Evolutionary conservation across 352 stramenopile species (phyloP).

Genomic region (Phytophthora melonis): DNA sequence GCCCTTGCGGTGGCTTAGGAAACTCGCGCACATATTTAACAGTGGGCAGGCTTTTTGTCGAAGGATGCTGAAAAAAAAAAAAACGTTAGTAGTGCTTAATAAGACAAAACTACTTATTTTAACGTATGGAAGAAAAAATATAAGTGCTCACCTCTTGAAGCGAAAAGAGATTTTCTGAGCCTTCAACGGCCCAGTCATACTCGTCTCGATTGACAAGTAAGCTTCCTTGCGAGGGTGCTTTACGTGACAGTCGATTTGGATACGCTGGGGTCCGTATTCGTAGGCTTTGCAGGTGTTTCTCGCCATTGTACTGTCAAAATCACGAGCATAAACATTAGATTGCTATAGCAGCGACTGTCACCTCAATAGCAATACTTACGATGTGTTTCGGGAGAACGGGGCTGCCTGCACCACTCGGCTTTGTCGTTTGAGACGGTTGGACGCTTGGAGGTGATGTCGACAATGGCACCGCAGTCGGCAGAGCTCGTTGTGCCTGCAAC

Average conservation of each 20-base stretch:
- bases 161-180: constrained; percentile 31
- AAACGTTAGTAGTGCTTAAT: neutral
- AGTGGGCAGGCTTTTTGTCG: constrained; percentile 20
- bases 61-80: neutral
- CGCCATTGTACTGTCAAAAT: constrained; percentile 32
- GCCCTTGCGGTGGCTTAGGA: constrained; percentile 43
- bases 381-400: constrained; percentile 35
- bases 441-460: neutral
- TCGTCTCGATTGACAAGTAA: constrained; percentile 15
- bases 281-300: constrained; percentile 43
- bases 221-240: constrained; percentile 20
- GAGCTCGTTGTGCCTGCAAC: constrained; percentile 10
- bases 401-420: constrained; percentile 11
- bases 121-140: too few species aligned
- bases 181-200: constrained; percentile 4
- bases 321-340: neutral
- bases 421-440: neutral
- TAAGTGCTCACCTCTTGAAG: constrained; percentile 32
- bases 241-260: constrained; percentile 37
- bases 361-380: constrained; percentile 20
- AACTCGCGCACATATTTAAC: constrained; percentile 65
- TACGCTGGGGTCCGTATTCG: constrained; percentile 51
- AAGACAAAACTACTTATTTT: neutral
- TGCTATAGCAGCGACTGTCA: neutral
- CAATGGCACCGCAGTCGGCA: neutral